Evolutionary conservation across 2,329 filamentous ascomycete species (phyloP).

Genomic region (Fusarium chuoi): DNA sequence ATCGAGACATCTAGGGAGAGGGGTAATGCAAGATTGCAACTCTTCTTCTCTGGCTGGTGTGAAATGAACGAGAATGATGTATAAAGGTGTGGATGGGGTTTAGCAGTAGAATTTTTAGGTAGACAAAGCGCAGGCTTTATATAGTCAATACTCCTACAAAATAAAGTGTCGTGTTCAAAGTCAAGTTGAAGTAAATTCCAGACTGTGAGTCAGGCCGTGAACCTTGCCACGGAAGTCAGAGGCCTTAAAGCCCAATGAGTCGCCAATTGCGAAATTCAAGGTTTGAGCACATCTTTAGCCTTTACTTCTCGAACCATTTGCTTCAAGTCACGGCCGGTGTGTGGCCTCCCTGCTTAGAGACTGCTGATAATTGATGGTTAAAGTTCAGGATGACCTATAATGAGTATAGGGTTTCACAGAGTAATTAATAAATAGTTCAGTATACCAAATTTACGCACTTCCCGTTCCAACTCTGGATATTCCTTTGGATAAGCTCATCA

Average conservation of each 20-base stretch:
- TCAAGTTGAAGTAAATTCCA: neutral
- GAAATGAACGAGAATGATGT: neutral
- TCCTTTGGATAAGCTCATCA: neutral
- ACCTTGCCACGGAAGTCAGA: neutral
- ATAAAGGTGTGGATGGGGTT: neutral
- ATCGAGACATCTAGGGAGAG: neutral
- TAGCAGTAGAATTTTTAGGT: accelerated
- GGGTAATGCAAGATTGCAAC: neutral
- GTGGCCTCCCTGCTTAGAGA: neutral
- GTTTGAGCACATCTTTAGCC: neutral
- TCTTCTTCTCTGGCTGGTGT: neutral
- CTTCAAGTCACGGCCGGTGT: neutral
- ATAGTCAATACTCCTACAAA: neutral
- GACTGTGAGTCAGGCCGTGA: neutral
- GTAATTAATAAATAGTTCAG: too few relatives aligned
- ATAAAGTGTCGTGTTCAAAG: neutral
- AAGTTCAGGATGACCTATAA: neutral
- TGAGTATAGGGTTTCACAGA: accelerated
- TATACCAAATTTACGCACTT: neutral
- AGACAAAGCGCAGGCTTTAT: neutral
- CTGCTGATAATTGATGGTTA: neutral
- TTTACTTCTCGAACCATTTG: neutral
- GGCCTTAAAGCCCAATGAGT: neutral
- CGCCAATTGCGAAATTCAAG: neutral
- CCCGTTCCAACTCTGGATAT: neutral